These are phyloP conservation scores for Hemileia vastatrix DNA, from an alignment of 1,284 basidiomycete species.

Conservation along the genomic window DNA sequence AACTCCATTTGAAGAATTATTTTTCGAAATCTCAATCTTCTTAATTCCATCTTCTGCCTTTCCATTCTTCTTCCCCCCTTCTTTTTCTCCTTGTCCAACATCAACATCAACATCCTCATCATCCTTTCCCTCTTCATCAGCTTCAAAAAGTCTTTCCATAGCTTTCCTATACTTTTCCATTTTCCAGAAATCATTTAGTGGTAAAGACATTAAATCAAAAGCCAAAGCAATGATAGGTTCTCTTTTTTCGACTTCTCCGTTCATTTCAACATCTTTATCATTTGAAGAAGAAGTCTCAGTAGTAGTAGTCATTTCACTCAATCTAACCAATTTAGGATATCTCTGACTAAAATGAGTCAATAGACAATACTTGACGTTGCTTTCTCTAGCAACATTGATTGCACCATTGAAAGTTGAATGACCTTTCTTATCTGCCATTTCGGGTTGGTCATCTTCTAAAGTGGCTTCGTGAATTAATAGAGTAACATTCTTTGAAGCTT, in stretches of 20 bases:
- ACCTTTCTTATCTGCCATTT: conserved; percentile 59
- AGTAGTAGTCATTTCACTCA: conserved; percentile 28
- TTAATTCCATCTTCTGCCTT: too few species aligned
- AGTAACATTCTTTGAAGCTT: conserved; percentile 60
- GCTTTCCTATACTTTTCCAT: conserved; percentile 62
- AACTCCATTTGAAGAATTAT: too few species aligned
- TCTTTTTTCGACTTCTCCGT: neutral
- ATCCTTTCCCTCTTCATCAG: conserved; percentile 53
- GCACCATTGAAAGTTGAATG: conserved; percentile 87
- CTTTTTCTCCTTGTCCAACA: conserved; percentile 9
- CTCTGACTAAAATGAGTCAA: conserved; percentile 92
- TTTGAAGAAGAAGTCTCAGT: conserved; percentile 26
- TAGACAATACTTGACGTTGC: conserved; percentile 69
- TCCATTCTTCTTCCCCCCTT: too few species aligned
- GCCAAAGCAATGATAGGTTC: conserved; percentile 57
- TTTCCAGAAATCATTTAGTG: conserved; percentile 70
- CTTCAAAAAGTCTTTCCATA: conserved; percentile 57
- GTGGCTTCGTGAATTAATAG: conserved; percentile 89
- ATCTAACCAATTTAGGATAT: conserved; percentile 71
- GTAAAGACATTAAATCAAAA: conserved; percentile 66
- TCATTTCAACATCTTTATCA: neutral
- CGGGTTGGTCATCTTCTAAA: conserved; percentile 68
- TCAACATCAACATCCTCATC: conserved; percentile 46
- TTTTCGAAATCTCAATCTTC: too few species aligned
- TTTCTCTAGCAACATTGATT: conserved; percentile 63